Percentiles rank a stretch among this genome's conserved stretches.
Evolutionary conservation across 352 stramenopile species (phyloP).

Genomic region (Globisporangium spiculum): DNA sequence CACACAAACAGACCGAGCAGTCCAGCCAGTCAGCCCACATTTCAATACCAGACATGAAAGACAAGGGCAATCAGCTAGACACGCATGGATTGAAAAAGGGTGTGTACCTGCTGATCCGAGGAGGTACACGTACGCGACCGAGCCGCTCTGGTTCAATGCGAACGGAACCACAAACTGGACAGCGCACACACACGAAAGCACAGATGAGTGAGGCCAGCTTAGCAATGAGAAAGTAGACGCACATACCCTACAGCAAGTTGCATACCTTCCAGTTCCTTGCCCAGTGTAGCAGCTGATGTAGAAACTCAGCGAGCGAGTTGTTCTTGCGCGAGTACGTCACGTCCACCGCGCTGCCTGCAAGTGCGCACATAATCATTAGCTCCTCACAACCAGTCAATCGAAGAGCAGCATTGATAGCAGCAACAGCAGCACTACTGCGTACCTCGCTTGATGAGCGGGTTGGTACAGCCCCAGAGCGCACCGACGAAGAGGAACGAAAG

Average conservation of each 20-base stretch:
- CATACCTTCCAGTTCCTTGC: conserved; percentile 73
- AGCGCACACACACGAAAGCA: not conserved
- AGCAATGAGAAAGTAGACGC: not conserved
- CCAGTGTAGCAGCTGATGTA: conserved; percentile 42
- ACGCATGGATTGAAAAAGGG: not conserved
- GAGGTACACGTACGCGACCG: conserved; percentile 75
- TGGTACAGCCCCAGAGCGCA: conserved; percentile 86
- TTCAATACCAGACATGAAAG: not conserved
- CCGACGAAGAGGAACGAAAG: conserved; percentile 81
- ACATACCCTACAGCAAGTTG: not conserved
- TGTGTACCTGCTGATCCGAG: conserved; percentile 62
- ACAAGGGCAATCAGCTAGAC: not conserved
- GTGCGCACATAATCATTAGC: not conserved
- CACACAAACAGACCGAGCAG: not conserved
- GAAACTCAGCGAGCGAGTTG: conserved; percentile 56
- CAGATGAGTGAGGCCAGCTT: not conserved
- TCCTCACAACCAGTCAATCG: not conserved
- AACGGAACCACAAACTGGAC: conserved; percentile 83
- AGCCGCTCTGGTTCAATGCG: conserved; percentile 80
- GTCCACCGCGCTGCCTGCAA: conserved; percentile 45
- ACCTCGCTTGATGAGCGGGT: conserved; percentile 84
- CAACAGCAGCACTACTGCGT: not conserved
- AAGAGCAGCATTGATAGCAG: not conserved
- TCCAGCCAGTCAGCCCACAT: not conserved
- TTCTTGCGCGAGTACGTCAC: conserved; percentile 54